phyloP scores from a whole-genome alignment of 106 monocot genomes.

The Dendrobium huoshanense region DNA sequence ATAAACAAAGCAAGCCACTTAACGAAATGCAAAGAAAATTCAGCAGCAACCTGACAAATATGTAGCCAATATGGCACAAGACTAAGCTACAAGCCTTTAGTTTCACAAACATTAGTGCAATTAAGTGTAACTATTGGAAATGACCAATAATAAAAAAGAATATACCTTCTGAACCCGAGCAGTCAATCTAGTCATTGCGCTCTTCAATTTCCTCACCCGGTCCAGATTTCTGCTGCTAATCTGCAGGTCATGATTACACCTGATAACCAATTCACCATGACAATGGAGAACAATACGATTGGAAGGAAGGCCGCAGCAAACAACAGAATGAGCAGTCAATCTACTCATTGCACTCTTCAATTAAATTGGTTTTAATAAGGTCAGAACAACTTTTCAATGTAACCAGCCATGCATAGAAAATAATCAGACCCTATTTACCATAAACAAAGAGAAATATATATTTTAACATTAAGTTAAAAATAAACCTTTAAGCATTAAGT shows the following conservation, averaged over 20 bases:
- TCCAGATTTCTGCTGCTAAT: constrained; percentile 80
- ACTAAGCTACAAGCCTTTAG: background rate
- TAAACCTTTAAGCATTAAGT: background rate
- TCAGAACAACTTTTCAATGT: background rate
- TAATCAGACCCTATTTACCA: background rate
- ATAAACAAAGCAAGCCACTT: background rate
- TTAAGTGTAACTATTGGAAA: background rate
- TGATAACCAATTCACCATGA: background rate
- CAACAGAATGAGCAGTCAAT: background rate
- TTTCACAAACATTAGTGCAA: background rate
- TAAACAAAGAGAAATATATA: background rate
- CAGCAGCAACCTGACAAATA: background rate
- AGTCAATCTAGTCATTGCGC: constrained; percentile 83
- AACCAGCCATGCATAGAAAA: background rate
- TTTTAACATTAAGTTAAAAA: background rate
- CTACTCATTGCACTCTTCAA: background rate
- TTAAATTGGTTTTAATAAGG: background rate
- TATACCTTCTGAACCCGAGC: constrained; percentile 77
- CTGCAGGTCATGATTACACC: constrained; percentile 25
- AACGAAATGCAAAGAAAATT: background rate
- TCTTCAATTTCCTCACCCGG: constrained; percentile 75
- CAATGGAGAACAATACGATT: background rate
- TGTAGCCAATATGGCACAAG: background rate
- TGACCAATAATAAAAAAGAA: background rate
- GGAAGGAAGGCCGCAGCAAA: background rate